Evolutionary conservation across 306 rosid species (phyloP).

Genomic region (Pterocarpus macrocarpus): DNA sequence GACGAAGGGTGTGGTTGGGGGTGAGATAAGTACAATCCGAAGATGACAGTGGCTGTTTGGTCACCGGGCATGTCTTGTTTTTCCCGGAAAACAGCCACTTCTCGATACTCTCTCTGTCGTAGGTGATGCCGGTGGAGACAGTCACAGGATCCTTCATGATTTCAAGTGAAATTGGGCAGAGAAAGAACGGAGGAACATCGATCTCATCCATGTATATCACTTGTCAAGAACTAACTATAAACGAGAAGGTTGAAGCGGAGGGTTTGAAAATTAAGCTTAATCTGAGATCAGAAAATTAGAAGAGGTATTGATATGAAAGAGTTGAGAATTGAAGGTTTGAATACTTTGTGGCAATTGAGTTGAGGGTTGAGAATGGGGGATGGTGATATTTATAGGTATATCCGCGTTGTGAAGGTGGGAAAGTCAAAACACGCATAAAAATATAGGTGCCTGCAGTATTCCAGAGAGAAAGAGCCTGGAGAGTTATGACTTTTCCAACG

Average conservation of each 20-base stretch:
- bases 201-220: slow-evolving; percentile 47
- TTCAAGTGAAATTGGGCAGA: slow-evolving; percentile 86
- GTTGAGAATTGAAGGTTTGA: no score
- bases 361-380: not conserved
- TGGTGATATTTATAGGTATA: not conserved
- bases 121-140: slow-evolving; percentile 80
- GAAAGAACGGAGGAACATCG: slow-evolving; percentile 76
- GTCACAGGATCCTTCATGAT: slow-evolving; percentile 94
- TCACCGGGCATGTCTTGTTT: slow-evolving; percentile 70
- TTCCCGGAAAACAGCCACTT: slow-evolving; percentile 74
- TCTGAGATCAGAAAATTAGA: no score
- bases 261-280: no score
- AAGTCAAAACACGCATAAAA: not conserved
- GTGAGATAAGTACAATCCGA: slow-evolving; percentile 60
- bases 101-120: slow-evolving; percentile 85
- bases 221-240: no score
- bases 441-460: no score
- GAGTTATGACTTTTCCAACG: not conserved
- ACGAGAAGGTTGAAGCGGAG: no score
- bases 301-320: no score
- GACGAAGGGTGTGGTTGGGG: slow-evolving; percentile 91
- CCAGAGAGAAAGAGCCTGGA: no score
- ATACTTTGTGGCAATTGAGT: not conserved
- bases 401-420: not conserved
- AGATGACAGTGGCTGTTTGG: slow-evolving; percentile 58